Conservation (phyloP, 2,329 filamentous ascomycete genomes). For the Aspergillus sergii region DNA sequence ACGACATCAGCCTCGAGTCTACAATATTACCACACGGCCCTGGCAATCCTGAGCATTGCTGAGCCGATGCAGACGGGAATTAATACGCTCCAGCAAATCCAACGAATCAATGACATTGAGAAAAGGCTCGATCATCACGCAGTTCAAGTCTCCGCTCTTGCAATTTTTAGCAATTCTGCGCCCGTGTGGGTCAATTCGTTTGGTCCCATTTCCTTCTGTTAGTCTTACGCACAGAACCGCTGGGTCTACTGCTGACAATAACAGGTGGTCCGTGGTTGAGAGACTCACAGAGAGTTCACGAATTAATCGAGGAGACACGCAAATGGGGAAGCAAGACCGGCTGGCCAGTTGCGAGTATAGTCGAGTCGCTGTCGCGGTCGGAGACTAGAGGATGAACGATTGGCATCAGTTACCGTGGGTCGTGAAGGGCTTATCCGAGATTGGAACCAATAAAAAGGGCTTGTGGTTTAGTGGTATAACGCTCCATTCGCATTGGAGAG, state of each 20-base stretch:
- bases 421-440: not conserved
- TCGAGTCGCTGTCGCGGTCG: not conserved
- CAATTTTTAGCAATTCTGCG: slow-evolving; percentile 48
- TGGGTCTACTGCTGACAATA: not conserved
- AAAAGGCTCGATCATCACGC: slow-evolving; percentile 38
- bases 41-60: slow-evolving; percentile 35
- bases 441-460: slow-evolving; percentile 2
- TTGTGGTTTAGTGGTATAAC: slow-evolving; percentile 16
- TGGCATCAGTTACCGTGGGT: not conserved
- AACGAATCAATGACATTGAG: slow-evolving; percentile 9
- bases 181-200: slow-evolving; percentile 53
- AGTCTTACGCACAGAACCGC: slow-evolving; percentile 18
- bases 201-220: slow-evolving; percentile 53
- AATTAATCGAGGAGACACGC: not conserved
- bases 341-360: slow-evolving; percentile 9
- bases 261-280: slow-evolving; percentile 21
- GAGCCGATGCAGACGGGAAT: slow-evolving; percentile 10
- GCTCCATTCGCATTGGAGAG: slow-evolving; percentile 17
- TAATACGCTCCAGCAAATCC: slow-evolving; percentile 21
- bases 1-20: slow-evolving; percentile 41
- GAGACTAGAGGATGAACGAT: not conserved
- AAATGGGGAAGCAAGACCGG: slow-evolving; percentile 13
- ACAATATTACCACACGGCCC: slow-evolving; percentile 47
- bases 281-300: slow-evolving; percentile 2
- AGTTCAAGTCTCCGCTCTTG: slow-evolving; percentile 47